Evolutionary conservation across 2,329 filamentous ascomycete genomes (phyloP).

Genomic region (Shiraia bambusicola): DNA sequence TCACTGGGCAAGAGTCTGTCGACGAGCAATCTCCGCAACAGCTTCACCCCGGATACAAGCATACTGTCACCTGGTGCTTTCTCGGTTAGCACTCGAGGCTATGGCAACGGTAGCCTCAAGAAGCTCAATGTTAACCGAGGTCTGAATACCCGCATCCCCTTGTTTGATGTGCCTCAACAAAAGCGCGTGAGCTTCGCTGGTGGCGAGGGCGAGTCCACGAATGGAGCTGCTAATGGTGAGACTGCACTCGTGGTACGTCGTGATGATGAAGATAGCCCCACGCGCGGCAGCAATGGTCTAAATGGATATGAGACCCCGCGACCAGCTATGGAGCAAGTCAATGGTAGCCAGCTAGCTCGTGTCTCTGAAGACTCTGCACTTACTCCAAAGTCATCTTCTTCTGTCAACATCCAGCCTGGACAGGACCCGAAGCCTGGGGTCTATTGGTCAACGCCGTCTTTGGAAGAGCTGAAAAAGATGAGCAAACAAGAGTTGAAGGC

Average conservation of each 20-base stretch:
- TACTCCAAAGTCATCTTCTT: slow-evolving; percentile 37
- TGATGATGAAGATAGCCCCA: slow-evolving; percentile 55
- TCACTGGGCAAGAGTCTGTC: slow-evolving; percentile 85
- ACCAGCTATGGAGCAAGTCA: slow-evolving; percentile 70
- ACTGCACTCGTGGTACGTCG: slow-evolving; percentile 54
- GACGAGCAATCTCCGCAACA: slow-evolving; percentile 79
- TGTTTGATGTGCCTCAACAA: slow-evolving; percentile 59
- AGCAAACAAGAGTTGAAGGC: slow-evolving; percentile 75
- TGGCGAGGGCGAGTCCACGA: slow-evolving; percentile 45
- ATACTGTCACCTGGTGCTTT: slow-evolving; percentile 85
- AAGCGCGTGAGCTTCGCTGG: slow-evolving; percentile 89
- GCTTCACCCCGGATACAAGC: slow-evolving; percentile 79
- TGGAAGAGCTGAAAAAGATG: slow-evolving; percentile 76
- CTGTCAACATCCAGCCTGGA: slow-evolving; percentile 31
- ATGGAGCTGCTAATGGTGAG: slow-evolving; percentile 45
- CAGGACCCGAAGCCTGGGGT: slow-evolving; percentile 64
- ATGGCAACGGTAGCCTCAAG: slow-evolving; percentile 65
- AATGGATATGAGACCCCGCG: slow-evolving; percentile 42
- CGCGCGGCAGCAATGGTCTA: slow-evolving; percentile 51
- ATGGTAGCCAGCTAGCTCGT: slow-evolving; percentile 73
- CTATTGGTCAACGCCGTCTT: slow-evolving; percentile 83
- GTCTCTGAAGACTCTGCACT: slow-evolving; percentile 70
- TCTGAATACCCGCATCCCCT: slow-evolving; percentile 65
- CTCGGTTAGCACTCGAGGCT: slow-evolving; percentile 58
- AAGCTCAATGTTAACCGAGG: slow-evolving; percentile 90